Base-by-base conservation (phyloP, 495 filamentous ascomycete genomes). In the Xylaria venustula region DNA sequence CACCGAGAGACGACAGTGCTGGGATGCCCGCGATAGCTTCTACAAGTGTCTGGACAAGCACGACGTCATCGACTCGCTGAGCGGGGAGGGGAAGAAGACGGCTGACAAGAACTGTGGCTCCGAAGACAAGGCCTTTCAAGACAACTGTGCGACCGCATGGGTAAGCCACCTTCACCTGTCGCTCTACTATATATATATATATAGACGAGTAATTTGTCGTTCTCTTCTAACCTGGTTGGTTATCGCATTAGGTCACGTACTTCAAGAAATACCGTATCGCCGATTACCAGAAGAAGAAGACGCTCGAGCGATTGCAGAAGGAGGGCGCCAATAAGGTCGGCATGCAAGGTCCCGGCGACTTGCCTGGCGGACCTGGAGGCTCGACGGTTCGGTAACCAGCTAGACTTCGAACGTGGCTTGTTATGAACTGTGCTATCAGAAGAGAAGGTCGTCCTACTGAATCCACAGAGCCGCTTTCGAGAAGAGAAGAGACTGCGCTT, bases 191-290 rank as follows among this genome's bases (percentile, higher is more conserved):
- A 3, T 36, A 60, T 8, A 14, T 19, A 19, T 41, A n/a, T n/a
- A n/a, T n/a, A n/a, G n/a, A n/a, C n/a, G n/a, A n/a, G n/a, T n/a
- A n/a, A n/a, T n/a, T n/a, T n/a, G n/a, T n/a, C n/a, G n/a, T n/a
- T n/a, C n/a, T n/a, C n/a, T n/a, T n/a, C n/a, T n/a, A n/a, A n/a
- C n/a, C n/a, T n/a, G n/a, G n/a, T n/a, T n/a, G n/a, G n/a, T n/a
- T 44, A 8, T 32, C 28, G 20, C 37, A 28, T 37, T 67, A 97
- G 93, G 91, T 98, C 58, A 90, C 90, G 75, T 97, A 98, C 75
- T 98, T 98, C 81, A 97, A 98, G 76, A 90, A 96, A 71, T 87
- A 91, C 75, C 82, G 94, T 60, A 91, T 98, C 40, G 92, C 94
- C 80, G 93, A 98, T 58, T 82, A 87, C 68, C 89, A 96, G 59